Evolutionary conservation across 495 filamentous ascomycete genomes (phyloP).

Genomic region (Penicillium goetzii): DNA sequence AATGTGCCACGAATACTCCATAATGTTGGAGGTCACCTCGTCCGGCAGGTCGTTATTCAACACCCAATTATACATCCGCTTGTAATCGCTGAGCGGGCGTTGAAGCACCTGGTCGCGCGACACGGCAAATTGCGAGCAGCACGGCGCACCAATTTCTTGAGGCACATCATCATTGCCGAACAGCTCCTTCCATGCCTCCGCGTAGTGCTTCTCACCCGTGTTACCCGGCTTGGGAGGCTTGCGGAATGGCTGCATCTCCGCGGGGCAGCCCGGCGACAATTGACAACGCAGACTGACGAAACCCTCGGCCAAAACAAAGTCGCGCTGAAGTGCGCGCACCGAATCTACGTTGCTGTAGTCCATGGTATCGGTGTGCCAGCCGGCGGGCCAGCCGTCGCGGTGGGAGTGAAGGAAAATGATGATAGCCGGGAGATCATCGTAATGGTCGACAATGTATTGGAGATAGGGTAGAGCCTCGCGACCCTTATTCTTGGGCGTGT

Average conservation of each 20-base stretch:
- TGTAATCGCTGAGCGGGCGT: conserved; percentile 56
- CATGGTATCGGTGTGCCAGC: conserved; percentile 53
- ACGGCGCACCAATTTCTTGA: conserved; percentile 54
- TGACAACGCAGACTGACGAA: conserved; percentile 51
- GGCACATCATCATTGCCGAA: conserved; percentile 51
- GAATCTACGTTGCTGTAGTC: conserved; percentile 50
- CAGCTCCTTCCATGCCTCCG: conserved; percentile 48
- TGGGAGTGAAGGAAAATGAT: conserved; percentile 52
- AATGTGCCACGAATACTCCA: conserved; percentile 61
- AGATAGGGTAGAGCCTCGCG: conserved; percentile 53
- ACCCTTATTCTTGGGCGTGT: conserved; percentile 52
- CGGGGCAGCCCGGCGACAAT: conserved; percentile 45
- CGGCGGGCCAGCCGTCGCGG: conserved; percentile 43
- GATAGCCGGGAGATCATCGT: conserved; percentile 45
- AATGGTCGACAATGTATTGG: conserved; percentile 53
- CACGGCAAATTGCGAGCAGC: conserved; percentile 74
- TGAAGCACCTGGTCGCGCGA: conserved; percentile 54
- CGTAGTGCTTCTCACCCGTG: conserved; percentile 42
- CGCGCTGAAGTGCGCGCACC: conserved; percentile 42
- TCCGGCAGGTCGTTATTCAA: conserved; percentile 52
- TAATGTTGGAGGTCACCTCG: conserved; percentile 48
- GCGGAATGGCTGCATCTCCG: conserved; percentile 46
- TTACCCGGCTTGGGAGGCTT: conserved; percentile 58
- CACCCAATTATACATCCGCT: conserved; percentile 63
- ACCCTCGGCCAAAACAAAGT: conserved; percentile 41